Percentiles rank a stretch among this genome's conserved stretches.
These are phyloP conservation scores for Phialophora expanda DNA, from an alignment of 2,329 filamentous ascomycete species.

Conservation along the genomic window DNA sequence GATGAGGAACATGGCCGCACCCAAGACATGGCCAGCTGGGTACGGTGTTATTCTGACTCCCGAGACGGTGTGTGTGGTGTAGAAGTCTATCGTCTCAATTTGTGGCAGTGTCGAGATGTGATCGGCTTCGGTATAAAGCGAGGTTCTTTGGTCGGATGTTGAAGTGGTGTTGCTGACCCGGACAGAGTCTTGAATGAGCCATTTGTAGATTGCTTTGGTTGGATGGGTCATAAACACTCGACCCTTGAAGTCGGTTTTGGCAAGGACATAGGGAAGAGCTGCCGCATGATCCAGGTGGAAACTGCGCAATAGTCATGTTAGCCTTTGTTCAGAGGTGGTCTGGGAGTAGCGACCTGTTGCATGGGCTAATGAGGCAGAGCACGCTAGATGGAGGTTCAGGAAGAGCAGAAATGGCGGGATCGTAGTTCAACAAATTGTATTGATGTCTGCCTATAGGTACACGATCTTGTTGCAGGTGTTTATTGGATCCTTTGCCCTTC, in stretches of 20 bases:
- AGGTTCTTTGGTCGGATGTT: conserved; percentile 65
- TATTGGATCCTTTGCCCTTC: background rate
- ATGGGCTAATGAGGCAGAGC: conserved; percentile 1
- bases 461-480: conserved; percentile 12
- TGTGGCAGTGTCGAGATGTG: conserved; percentile 89
- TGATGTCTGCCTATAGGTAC: conserved; percentile 36
- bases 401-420: conserved; percentile 18
- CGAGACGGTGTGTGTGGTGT: conserved; percentile 96
- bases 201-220: conserved; percentile 99
- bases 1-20: conserved; percentile 96
- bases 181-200: conserved; percentile 96
- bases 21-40: conserved; percentile 95
- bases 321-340: conserved; percentile 32
- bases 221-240: conserved; percentile 99
- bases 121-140: conserved; percentile 92
- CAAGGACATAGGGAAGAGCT: conserved; percentile 94
- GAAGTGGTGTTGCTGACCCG: conserved; percentile 76
- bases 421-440: conserved; percentile 38
- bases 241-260: conserved; percentile 96
- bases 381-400: conserved; percentile 13
- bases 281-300: conserved; percentile 99
- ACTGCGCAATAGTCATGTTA: conserved; percentile 59
- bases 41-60: conserved; percentile 97
- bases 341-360: background rate
- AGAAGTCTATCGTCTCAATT: conserved; percentile 97